Conservation (phyloP, 257 asterid species). For the Przewalskia tangutica region DNA sequence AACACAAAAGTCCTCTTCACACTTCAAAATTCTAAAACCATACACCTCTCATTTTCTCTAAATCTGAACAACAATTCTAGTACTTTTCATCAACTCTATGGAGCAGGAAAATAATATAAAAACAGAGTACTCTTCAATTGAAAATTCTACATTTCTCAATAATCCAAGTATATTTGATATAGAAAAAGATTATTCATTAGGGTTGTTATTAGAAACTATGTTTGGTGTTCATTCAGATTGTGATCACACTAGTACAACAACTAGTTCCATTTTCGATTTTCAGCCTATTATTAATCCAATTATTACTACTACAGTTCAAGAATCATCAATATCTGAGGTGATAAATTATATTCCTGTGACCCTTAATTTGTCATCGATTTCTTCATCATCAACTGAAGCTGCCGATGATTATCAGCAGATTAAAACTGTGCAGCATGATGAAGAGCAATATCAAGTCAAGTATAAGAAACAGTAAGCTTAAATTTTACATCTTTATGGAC, state of each 20-base stretch:
- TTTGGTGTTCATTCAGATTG: background rate
- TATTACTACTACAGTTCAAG: background rate
- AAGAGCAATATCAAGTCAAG: conserved; percentile 9
- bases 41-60: background rate
- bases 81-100: background rate
- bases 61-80: too few species aligned
- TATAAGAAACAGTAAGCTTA: conserved; percentile 35
- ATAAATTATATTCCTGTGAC: conserved; percentile 13
- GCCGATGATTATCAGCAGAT: conserved; percentile 16
- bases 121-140: background rate
- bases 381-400: conserved; percentile 59
- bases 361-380: conserved; percentile 30
- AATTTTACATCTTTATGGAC: background rate
- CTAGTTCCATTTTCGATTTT: background rate
- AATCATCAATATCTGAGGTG: conserved; percentile 11
- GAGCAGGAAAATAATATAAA: background rate
- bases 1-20: background rate
- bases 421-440: conserved; percentile 1
- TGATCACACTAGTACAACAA: too few species aligned
- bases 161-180: background rate
- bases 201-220: background rate
- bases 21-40: background rate
- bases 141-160: background rate
- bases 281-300: too few species aligned
- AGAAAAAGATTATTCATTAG: background rate